These are phyloP conservation scores for Nicotiana noctiflora DNA, from an alignment of 257 asterid genomes.

Conservation along the genomic window DNA sequence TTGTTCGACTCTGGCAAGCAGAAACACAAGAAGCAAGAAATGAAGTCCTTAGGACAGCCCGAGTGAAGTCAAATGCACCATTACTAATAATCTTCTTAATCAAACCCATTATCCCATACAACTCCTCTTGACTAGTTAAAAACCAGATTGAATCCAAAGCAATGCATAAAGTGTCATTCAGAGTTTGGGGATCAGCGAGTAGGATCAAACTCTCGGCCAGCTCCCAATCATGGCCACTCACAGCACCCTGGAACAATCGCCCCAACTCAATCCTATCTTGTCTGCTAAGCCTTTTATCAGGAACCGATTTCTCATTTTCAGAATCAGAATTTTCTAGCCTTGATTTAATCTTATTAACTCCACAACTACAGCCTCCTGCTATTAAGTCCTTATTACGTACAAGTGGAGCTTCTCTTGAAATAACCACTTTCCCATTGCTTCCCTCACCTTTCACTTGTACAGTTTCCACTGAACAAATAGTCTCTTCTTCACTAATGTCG, in stretches of 20 bases:
- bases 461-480: constrained; percentile 47
- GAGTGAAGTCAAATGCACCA: constrained; percentile 92
- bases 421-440: constrained; percentile 54
- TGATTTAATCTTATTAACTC: constrained; percentile 75
- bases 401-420: constrained; percentile 67
- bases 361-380: constrained; percentile 39
- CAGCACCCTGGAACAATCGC: constrained; percentile 87
- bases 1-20: constrained; percentile 93
- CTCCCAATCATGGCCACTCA: constrained; percentile 92
- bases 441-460: constrained; percentile 42
- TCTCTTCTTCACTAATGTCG: constrained; percentile 12
- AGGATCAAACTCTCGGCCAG: constrained; percentile 78
- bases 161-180: constrained; percentile 84
- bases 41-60: constrained; percentile 94
- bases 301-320: constrained; percentile 37
- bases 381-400: constrained; percentile 43
- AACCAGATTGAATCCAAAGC: constrained; percentile 95
- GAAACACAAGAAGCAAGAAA: constrained; percentile 97
- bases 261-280: constrained; percentile 89
- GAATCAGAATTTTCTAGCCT: constrained; percentile 54
- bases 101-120: constrained; percentile 69
- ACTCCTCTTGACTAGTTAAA: constrained; percentile 63
- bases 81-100: constrained; percentile 70
- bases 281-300: constrained; percentile 66
- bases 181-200: constrained; percentile 90